Evolutionary conservation across 768 basidiomycete genomes (phyloP).

Genomic region (Russula brevipes): DNA sequence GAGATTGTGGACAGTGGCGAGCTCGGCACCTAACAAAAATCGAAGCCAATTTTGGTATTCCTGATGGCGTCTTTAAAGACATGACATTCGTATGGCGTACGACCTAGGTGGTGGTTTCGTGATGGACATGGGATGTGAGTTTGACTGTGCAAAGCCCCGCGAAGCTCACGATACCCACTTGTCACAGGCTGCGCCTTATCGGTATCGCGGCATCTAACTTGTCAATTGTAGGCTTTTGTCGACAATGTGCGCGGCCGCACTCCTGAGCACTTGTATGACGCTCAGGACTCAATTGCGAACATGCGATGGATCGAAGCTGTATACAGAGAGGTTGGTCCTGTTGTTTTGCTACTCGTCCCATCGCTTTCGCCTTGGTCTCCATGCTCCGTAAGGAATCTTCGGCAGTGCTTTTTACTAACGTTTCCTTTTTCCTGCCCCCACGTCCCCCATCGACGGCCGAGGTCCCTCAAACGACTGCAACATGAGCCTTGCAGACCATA

Average conservation of each 20-base stretch:
- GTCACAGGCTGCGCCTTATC: slow-evolving; percentile 35
- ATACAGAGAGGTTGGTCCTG: too few species aligned
- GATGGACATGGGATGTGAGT: slow-evolving; percentile 58
- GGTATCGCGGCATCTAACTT: slow-evolving; percentile 23
- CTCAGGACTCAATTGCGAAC: too few species aligned
- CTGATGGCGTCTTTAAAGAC: slow-evolving; percentile 33
- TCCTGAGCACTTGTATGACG: too few species aligned
- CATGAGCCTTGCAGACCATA: not conserved
- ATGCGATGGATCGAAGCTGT: too few species aligned
- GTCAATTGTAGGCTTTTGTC: too few species aligned
- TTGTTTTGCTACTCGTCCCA: not conserved
- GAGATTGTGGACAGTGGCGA: slow-evolving; percentile 52
- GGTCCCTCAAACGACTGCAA: slow-evolving; percentile 1
- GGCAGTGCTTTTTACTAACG: not conserved
- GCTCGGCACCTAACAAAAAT: slow-evolving; percentile 49
- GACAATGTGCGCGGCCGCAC: too few species aligned
- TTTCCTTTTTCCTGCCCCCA: not conserved
- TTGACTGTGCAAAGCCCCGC: not conserved
- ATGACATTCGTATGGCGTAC: slow-evolving; percentile 49
- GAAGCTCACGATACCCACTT: not conserved
- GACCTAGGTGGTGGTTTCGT: slow-evolving; percentile 52
- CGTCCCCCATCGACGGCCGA: slow-evolving; percentile 19
- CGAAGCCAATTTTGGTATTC: slow-evolving; percentile 36
- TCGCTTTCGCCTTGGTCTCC: not conserved
- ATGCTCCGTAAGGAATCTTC: not conserved